Evolutionary conservation across 2,329 filamentous ascomycete genomes (phyloP), one percentile per base, ranked within the genome.

Genomic region (Xylaria sp.): DNA sequence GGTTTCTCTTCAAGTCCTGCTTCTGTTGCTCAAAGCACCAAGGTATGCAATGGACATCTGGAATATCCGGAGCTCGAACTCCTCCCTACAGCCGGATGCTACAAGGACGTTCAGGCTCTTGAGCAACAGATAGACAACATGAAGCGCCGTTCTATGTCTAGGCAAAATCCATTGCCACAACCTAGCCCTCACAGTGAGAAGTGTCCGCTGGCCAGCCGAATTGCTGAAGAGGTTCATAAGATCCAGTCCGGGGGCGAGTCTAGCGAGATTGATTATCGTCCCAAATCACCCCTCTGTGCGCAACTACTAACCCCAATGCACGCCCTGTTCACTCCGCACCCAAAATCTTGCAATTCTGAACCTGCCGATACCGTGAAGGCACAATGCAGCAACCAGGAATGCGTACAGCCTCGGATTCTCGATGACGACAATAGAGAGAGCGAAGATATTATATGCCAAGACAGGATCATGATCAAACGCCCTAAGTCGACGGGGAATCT

Each of bases 11-110:
- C 54, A 8, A 52, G 54, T 6, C 19, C 55, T 35, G 59, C 54
- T 13, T 51, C 54, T 8, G 47, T 57, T 23, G 35, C 54, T 23
- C 64, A 34, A 42, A 42, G 48, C 16, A 53, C 51, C 5, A 59
- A 30, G n/a, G 60, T 39, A 35, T 51, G 11, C 56, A 62, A 16
- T 58, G 64, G 13, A 42, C 67, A 58, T 58, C 50, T 73, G 6
- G 72, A 74, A 52, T 74, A 74, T n/a, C 73, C 72, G 0, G 73
- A 74, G 53, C 69, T 75, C 6, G 72, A 75, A 56, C 67, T 74
- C 42, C 65, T 72, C 46, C 72, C 72, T 5, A 70, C 67, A 48
- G 65, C 66, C n/a, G 68, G 63, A 13, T 67, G 69, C 1, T 72
- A 70, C 54, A 66, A 68, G 55, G 72, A 74, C 48, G 54, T 74